Base-by-base conservation (phyloP, 2,329 filamentous ascomycete genomes). In the Aspergillus pseudotamarii region DNA sequence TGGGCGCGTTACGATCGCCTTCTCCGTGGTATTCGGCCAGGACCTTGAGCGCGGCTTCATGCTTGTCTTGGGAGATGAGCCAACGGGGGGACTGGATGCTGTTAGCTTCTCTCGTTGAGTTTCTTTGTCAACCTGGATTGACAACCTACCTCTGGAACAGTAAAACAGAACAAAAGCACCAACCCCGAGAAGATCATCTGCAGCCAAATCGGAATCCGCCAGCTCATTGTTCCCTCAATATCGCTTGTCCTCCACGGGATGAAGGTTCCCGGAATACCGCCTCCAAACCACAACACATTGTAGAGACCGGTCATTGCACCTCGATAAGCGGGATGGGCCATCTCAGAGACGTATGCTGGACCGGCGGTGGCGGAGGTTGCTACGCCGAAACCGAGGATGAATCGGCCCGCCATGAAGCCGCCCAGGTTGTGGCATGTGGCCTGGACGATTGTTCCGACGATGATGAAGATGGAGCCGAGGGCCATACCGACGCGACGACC, bases 21-120 rank as follows among this genome's bases (percentile, higher is more conserved):
- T 87, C 82, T 2, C 86, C 88, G 61, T 89, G 88, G 70, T 86
- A 87, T 60, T 85, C 83, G 11, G 84, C 81, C 61, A 91, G 81
- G 1, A 86, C 82, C 4, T 81, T 74, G 26, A 85, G 77, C 0
- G 86, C 86, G 62, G 88, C 81, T 34, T 88, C 85, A 28, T 85
- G 81, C 21, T 84, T 83, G 67, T 87, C 84, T 60, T 86, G 84
- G 32, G 85, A 83, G 60, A 88, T 85, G 23, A 89, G 81, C 86
- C 86, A 89, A 56, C 88, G 78, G 2, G 88, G 88, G 0, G 84
- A 87, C 71, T 90, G 85, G 0, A 34, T 45, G 1, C 28, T 30
- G 21, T 48, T 10, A 62, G 48, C 14, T 34, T n/a, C 14, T 3
- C 16, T 5, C 2, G 34, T 36, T 36, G 5, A 14, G 14, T 26